Evolutionary conservation across 1,139 yeast genomes (phyloP).

Genomic region (Diutina siamensis): DNA sequence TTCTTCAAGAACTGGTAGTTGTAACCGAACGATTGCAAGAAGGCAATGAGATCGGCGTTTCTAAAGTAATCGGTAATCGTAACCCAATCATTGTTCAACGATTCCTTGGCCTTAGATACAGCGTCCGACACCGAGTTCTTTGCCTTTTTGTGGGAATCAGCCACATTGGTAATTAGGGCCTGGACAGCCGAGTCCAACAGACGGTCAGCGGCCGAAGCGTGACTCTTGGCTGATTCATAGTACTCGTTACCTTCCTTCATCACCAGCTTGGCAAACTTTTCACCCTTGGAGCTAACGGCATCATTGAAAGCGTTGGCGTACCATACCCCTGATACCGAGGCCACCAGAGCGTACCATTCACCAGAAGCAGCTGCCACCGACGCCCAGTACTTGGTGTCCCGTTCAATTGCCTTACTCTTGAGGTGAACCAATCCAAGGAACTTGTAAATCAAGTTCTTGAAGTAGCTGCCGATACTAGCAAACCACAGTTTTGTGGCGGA

Average conservation of each 20-base stretch:
- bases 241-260: not conserved
- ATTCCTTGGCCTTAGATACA: not conserved
- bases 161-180: not conserved
- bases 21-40: slow-evolving; percentile 42
- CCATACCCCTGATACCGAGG: not conserved
- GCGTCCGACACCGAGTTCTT: not conserved
- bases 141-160: not conserved
- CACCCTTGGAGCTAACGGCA: not conserved
- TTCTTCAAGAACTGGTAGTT: slow-evolving; percentile 20
- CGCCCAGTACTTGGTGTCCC: slow-evolving; percentile 1
- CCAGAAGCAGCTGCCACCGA: not conserved
- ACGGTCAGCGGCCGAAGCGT: slow-evolving; percentile 7
- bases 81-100: slow-evolving; percentile 10
- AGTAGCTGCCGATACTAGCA: not conserved
- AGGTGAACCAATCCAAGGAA: slow-evolving; percentile 3
- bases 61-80: slow-evolving; percentile 29
- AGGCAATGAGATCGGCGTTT: slow-evolving; percentile 40
- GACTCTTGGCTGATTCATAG: slow-evolving; percentile 7
- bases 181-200: slow-evolving; percentile 5
- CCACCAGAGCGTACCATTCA: not conserved
- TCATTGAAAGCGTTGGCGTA: not conserved
- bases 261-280: not conserved
- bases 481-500: not conserved
- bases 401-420: not conserved
- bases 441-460: not conserved